A percentile compares a stretch with the other conserved stretches of the same genome.
These are phyloP conservation scores for Colletotrichum eremochloae DNA, from an alignment of 2,329 filamentous ascomycete species.

Conservation along the genomic window DNA sequence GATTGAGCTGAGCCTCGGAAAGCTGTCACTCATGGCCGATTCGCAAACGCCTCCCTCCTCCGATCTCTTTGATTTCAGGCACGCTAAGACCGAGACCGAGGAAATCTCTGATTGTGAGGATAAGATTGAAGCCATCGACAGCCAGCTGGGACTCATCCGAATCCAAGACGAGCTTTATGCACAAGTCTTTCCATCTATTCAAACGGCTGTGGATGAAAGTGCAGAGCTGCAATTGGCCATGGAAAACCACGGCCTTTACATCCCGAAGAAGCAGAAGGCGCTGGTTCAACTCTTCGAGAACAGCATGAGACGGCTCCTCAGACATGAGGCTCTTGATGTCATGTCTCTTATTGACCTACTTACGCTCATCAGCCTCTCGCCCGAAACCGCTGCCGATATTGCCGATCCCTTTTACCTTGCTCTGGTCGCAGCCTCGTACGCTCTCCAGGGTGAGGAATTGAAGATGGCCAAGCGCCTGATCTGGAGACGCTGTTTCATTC, in stretches of 20 bases:
- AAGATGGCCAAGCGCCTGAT: constrained; percentile 73
- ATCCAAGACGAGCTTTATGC: constrained; percentile 85
- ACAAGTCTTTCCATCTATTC: constrained; percentile 77
- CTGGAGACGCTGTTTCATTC: constrained; percentile 88
- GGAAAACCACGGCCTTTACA: constrained; percentile 71
- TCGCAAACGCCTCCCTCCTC: constrained; percentile 51
- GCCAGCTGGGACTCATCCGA: constrained; percentile 75
- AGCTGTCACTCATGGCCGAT: constrained; percentile 81
- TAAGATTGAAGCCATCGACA: constrained; percentile 68
- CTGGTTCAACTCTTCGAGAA: constrained; percentile 80
- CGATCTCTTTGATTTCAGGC: constrained; percentile 46
- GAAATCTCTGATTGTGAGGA: constrained; percentile 57
- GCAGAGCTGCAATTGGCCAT: constrained; percentile 83
- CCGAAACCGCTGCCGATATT: constrained; percentile 65
- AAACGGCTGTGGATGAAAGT: constrained; percentile 81
- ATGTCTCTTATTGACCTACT: constrained; percentile 79
- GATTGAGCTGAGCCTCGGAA: constrained; percentile 90
- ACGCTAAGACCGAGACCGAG: constrained; percentile 55
- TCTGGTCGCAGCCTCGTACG: constrained; percentile 71
- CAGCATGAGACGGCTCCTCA: constrained; percentile 77
- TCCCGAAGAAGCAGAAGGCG: constrained; percentile 71
- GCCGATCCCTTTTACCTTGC: constrained; percentile 81
- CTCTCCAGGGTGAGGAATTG: constrained; percentile 67
- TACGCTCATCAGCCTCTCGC: constrained; percentile 74
- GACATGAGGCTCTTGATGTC: constrained; percentile 78